Conservation (phyloP, 1,284 basidiomycete genomes). For the Agroathelia rolfsii region DNA sequence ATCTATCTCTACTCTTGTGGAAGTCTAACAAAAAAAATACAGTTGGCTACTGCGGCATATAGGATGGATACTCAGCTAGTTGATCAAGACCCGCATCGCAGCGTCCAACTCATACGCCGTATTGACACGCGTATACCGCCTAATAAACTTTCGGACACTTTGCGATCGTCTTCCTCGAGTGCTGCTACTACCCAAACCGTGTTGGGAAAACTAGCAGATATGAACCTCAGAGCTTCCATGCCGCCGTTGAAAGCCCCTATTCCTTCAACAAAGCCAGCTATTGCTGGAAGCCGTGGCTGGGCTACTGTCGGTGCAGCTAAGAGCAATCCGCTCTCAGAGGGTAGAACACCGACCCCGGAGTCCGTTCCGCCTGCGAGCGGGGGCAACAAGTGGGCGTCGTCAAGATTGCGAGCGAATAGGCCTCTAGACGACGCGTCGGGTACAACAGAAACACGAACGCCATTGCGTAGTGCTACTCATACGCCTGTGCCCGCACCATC, state of each 20-base stretch:
- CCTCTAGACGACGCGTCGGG: conserved; percentile 14
- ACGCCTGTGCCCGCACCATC: conserved; percentile 4
- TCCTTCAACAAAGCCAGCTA: no score
- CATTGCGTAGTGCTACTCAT: not conserved
- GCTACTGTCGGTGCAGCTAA: no score
- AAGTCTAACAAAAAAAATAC: conserved; percentile 4
- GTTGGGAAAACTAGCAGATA: conserved; percentile 50
- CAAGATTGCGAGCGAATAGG: conserved; percentile 11
- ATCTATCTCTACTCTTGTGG: not conserved
- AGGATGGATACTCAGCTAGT: conserved; percentile 77
- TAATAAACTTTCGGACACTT: conserved; percentile 66
- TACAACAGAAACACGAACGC: conserved; percentile 8
- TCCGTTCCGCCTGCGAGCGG: conserved; percentile 10
- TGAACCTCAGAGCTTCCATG: conserved; percentile 25
- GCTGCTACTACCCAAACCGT: conserved; percentile 19
- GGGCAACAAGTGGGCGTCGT: conserved; percentile 13
- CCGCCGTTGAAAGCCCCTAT: no score
- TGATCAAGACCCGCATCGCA: conserved; percentile 74
- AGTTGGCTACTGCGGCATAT: conserved; percentile 71
- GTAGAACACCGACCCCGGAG: conserved; percentile 2
- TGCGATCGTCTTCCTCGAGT: conserved; percentile 24
- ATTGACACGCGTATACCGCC: conserved; percentile 71
- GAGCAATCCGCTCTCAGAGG: no score
- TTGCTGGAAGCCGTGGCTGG: no score
- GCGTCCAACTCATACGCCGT: conserved; percentile 72